Conservation (phyloP, 2,329 filamentous ascomycete species). For the Septoria linicola region DNA sequence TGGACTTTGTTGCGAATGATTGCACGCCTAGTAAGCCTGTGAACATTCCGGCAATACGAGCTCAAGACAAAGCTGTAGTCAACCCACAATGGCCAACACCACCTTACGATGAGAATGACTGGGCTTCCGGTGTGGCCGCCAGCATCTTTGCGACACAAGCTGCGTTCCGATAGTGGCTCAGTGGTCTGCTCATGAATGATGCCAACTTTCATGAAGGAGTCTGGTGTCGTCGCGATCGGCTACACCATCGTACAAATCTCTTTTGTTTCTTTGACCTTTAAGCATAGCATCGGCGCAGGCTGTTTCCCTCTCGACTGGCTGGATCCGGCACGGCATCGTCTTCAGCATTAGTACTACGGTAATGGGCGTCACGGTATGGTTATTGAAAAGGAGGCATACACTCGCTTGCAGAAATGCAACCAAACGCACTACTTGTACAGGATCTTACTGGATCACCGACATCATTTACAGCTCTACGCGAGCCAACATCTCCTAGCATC, state of each 20-base stretch:
- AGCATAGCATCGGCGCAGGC: slow-evolving; percentile 22
- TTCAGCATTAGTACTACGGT: slow-evolving; percentile 9
- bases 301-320: slow-evolving; percentile 17
- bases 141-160: slow-evolving; percentile 76
- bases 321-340: slow-evolving; percentile 20
- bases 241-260: slow-evolving; percentile 14
- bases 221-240: slow-evolving; percentile 1
- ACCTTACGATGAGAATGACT: slow-evolving; percentile 90
- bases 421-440: slow-evolving; percentile 22
- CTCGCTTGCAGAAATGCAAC: slow-evolving; percentile 17
- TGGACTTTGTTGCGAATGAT: slow-evolving; percentile 67
- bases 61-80: slow-evolving; percentile 49
- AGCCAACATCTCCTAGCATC: slow-evolving; percentile 12
- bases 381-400: slow-evolving; percentile 9
- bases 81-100: slow-evolving; percentile 87
- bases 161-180: slow-evolving; percentile 32
- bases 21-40: slow-evolving; percentile 68
- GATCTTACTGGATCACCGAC: slow-evolving; percentile 21
- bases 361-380: slow-evolving; percentile 8
- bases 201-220: slow-evolving; percentile 7
- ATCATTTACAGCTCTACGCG: slow-evolving; percentile 9
- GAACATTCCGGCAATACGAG: slow-evolving; percentile 62
- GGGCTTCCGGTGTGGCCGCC: slow-evolving; percentile 78
- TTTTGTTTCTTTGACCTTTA: slow-evolving; percentile 22
- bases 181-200: slow-evolving; percentile 7